Conservation (phyloP, 768 basidiomycete species). For the Heimioporus sp. region DNA sequence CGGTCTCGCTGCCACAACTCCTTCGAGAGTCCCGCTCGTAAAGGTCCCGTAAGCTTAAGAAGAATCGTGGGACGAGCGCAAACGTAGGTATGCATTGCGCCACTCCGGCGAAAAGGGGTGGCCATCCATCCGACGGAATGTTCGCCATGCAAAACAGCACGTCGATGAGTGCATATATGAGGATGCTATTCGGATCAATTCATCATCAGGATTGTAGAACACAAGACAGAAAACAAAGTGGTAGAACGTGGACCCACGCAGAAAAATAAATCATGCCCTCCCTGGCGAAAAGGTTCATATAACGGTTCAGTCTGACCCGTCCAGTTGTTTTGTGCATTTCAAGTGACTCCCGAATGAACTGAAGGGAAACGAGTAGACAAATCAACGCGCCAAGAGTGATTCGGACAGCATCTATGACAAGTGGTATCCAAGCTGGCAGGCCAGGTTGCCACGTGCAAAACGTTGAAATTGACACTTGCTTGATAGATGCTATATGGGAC, state of each 20-base stretch:
- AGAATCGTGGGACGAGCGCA: neutral
- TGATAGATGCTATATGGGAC: neutral
- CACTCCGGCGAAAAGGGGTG: neutral
- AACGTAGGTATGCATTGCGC: neutral
- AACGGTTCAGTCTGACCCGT: neutral
- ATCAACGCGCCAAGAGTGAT: neutral
- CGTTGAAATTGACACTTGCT: neutral
- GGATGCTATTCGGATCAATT: neutral
- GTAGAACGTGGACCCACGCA: neutral
- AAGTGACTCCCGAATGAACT: neutral
- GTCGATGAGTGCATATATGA: neutral
- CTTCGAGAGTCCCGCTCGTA: neutral
- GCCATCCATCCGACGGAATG: neutral
- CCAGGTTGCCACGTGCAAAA: neutral
- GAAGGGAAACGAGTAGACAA: neutral
- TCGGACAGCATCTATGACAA: neutral
- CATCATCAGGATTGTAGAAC: neutral
- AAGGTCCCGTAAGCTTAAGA: neutral
- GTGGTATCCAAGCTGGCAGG: neutral
- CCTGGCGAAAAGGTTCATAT: neutral
- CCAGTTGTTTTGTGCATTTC: neutral
- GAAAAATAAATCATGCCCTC: neutral
- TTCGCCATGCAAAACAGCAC: neutral
- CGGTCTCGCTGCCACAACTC: neutral
- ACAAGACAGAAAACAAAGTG: neutral